Base-by-base conservation (phyloP, 495 filamentous ascomycete genomes). In the Trichocladium antarcticum region DNA sequence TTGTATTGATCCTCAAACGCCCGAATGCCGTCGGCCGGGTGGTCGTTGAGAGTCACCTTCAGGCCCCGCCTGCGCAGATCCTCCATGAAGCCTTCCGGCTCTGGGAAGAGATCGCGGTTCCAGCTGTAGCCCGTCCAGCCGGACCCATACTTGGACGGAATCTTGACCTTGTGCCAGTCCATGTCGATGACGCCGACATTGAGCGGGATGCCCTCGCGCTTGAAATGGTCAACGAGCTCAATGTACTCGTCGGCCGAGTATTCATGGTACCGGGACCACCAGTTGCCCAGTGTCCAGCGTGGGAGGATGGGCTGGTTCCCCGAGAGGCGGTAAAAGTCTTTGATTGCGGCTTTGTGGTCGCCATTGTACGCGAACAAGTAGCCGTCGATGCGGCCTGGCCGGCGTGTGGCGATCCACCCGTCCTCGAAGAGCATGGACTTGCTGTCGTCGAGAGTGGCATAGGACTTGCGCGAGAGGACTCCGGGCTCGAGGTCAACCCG, bases 41-140 rank as follows among this genome's bases (percentile, higher is more conserved):
- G 78, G 50, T 78, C 75, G 54, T 80, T 80, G 31, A 80, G 53
- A 4, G 74, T 67, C 6, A 73, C 60, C 47, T 68, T 72, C 21
- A 79, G 54, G 12, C 60, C 57, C 3, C 66, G 57, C 2, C 63
- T 42, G 51, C 73, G 76, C 22, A 81, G 56, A 11, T 72, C 60
- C 3, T 55, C 17, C 1, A 70, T 24, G 36, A 80, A 76, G 1
- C 35, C 53, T 6, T 58, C 45, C 0, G 78, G 77, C 22, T 77
- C 58, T 0, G 77, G 76, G 42, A 81, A 77, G 0, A 80, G 58
- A 22, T 74, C 53, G 24, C 57, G 67, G 50, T 80, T 75, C 78
- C 78, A 81, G 20, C 69, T 76, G 56, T 81, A 81, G 0, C 78
- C 78, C 0, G 78, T 81, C 78, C 78, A 81, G 2, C 75, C 75